Evolutionary conservation across 2,329 filamentous ascomycete genomes (phyloP).

Genomic region (Fusarium albosuccineum): DNA sequence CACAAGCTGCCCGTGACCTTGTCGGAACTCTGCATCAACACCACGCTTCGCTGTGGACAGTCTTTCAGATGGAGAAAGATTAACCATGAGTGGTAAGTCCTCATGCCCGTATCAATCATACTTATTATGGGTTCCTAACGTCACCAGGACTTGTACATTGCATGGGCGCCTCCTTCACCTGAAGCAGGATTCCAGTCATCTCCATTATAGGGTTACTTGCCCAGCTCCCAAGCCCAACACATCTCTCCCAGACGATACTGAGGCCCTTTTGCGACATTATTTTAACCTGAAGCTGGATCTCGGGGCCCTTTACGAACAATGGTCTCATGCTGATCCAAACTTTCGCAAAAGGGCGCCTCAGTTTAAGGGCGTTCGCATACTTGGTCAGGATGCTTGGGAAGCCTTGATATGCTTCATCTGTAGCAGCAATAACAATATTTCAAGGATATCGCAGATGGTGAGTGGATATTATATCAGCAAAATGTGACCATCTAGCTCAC

Average conservation of each 20-base stretch:
- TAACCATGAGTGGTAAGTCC: conserved; percentile 80
- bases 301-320: conserved; percentile 82
- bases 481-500: conserved; percentile 1
- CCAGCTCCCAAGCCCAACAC: conserved; percentile 49
- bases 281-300: conserved; percentile 88
- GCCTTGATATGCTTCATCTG: conserved; percentile 95
- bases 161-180: conserved; percentile 87
- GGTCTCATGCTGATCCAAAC: conserved; percentile 87
- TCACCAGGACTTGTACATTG: conserved; percentile 79
- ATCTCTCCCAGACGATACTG: conserved; percentile 71
- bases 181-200: conserved; percentile 81
- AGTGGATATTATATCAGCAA: conserved; percentile 1
- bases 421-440: conserved; percentile 98
- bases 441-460: conserved; percentile 95
- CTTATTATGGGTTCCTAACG: conserved; percentile 16
- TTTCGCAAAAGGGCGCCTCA: conserved; percentile 88
- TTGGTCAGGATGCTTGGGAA: conserved; percentile 97
- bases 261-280: conserved; percentile 82
- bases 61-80: conserved; percentile 96
- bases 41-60: conserved; percentile 92
- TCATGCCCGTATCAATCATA: not conserved
- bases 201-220: conserved; percentile 85
- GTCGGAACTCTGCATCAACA: conserved; percentile 92
- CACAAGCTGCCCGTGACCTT: conserved; percentile 85
- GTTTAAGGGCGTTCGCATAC: conserved; percentile 91